Base-by-base conservation (phyloP, 495 filamentous ascomycete genomes). In the Amphirosellinia nigrospora region DNA sequence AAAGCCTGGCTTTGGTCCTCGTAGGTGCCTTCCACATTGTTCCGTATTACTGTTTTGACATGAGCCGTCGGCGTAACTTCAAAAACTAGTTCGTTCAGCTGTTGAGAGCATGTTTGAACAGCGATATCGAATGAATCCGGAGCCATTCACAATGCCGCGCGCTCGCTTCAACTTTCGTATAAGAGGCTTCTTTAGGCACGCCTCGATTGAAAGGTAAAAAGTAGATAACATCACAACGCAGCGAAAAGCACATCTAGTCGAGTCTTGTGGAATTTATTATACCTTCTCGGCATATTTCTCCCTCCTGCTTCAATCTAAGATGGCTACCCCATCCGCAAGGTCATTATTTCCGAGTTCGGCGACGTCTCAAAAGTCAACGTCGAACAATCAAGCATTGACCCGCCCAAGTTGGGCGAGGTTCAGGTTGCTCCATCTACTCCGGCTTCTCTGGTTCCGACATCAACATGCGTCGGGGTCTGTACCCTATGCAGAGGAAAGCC, bases 381-480 rank as follows among this genome's bases (percentile, higher is more conserved):
- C 43, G 69, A 81, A 39, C 72, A 75, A 34, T 71, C 62, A 32
- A 62, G 71, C 30, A 71, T 80, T 63, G 67, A 76, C 2, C 65
- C 75, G 4, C 82, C 82, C 0, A 55, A 75, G 21, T 16, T 73
- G 16, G 64, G 76, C 19, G 71, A 84, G 28, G 75, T 83, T 28
- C 81, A 85, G 69, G 80, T 85, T 59, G 74, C 72, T 15, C 74
- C 81, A 66, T 79, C 38, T 85, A 82, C 71, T 69, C 82, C 15
- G 79, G 77, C 62, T 82, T 85, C 71, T 74, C 67, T 16, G 81
- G 83, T 53, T 74, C 75, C 34, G 82, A 84, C 69, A 73, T 83
- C 73, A 78, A 77, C 68, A 85, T 85, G 82, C 79, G 80, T 10
- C 72, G 74, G 38, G 81, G 82, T 32, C 62, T 43, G n/a, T 84